Percentiles rank a stretch among this genome's conserved stretches.
These are phyloP conservation scores for Rhododendron henanense DNA, from an alignment of 148 eudicot species.

Conservation along the genomic window DNA sequence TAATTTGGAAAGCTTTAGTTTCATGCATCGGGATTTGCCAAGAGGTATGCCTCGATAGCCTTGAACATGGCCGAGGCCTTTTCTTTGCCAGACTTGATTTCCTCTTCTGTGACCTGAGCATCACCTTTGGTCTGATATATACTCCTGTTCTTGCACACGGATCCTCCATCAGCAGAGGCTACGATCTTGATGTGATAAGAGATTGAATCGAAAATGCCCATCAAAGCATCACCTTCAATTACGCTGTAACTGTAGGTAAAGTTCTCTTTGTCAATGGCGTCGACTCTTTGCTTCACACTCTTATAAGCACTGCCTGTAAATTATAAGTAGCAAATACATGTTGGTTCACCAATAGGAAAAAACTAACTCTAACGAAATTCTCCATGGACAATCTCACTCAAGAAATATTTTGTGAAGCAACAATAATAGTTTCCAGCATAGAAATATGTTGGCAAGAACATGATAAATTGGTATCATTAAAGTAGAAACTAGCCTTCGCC, in stretches of 20 bases:
- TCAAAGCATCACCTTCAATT: slow-evolving; percentile 8
- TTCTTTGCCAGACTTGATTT: slow-evolving; percentile 15
- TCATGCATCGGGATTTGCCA: slow-evolving; percentile 13
- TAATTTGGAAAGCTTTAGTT: not conserved
- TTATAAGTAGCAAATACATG: not conserved
- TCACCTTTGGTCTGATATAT: slow-evolving; percentile 10
- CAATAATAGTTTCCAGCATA: too few relatives aligned
- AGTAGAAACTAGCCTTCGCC: slow-evolving; percentile 18
- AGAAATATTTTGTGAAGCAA: not conserved
- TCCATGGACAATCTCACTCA: too few relatives aligned
- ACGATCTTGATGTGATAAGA: not conserved
- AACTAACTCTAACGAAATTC: too few relatives aligned
- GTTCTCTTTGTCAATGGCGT: too few relatives aligned
- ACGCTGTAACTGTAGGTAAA: slow-evolving; percentile 11
- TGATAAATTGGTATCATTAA: too few relatives aligned
- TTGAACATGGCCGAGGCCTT: slow-evolving; percentile 9
- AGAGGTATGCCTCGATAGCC: slow-evolving; percentile 21
- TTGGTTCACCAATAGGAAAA: too few relatives aligned
- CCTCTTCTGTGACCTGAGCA: slow-evolving; percentile 1
- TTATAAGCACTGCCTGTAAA: not conserved
- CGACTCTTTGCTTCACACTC: not conserved
- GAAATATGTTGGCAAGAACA: too few relatives aligned
- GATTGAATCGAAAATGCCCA: slow-evolving; percentile 3
- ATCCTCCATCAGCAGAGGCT: not conserved
- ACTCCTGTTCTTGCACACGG: not conserved